Evolutionary conservation across 257 asterid genomes (phyloP), one percentile per base, ranked within the genome.

Genomic region (Prunella vulgaris): DNA sequence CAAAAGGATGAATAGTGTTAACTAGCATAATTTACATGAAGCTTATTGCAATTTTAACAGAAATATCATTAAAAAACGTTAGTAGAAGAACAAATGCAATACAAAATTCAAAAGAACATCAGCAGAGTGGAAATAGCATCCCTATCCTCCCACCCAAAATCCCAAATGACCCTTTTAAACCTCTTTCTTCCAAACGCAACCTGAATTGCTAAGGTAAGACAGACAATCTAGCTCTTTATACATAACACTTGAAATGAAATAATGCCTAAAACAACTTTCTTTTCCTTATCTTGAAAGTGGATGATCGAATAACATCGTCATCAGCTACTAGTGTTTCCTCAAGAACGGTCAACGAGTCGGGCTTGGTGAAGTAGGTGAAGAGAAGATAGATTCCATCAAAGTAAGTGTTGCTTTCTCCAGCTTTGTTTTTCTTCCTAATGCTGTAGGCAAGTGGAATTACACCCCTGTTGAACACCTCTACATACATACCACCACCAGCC

Each of bases 401-500:
- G 76, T 94, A 94, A 3, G 87, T 91, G 83, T 91, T 91, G 70
- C 81, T 89, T 78, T 94, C 99, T 71, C 99, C 99, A 3, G 92
- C 96, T 70, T 79, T 91, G 76, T 94, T 94, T 66, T 79, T 89
- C 90, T 79, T 88, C 84, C 60, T 85, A 71, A 94, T 91, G 82
- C 84, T 68, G 81, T 94, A 94, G 2, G 99, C 96, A 9, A 91
- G 90, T 2, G 99, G 99, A 77, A 94, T 89, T 42, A 94, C 95
- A 7, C 99, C 99, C 66, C 97, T 81, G 76, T 94, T 94, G 88
- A 87, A 91, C 73, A 94, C 96, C 74, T 91, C 97, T 40, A 89
- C 90, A n/a, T 94, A 89, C 99, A 90, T 88, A 2, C 93, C 97
- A 3, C 99, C 99, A 66, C 97, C 99, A 13, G 97, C 96, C 22